A percentile compares a stretch with the other conserved stretches of the same genome.
Evolutionary conservation across 2,329 filamentous ascomycete genomes (phyloP).

Genomic region (Aureobasidium sp.): DNA sequence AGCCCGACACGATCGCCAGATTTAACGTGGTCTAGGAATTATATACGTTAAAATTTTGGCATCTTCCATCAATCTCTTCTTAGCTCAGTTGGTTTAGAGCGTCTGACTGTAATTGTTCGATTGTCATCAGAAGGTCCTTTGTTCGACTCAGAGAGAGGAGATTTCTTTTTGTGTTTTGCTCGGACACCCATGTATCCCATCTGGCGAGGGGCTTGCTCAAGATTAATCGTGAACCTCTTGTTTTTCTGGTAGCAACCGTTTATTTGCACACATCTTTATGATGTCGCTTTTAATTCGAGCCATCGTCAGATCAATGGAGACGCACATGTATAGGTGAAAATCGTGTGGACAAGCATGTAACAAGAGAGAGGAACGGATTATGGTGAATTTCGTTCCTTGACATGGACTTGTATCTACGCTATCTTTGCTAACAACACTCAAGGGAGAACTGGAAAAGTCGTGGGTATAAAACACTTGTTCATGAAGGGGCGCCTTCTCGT

Average conservation of each 20-base stretch:
- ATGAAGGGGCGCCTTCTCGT: background rate
- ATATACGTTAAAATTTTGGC: background rate
- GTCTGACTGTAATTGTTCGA: conserved; percentile 10
- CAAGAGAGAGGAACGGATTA: too few relatives aligned
- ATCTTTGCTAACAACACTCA: background rate
- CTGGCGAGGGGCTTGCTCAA: too few relatives aligned
- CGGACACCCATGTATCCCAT: too few relatives aligned
- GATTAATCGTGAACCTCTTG: too few relatives aligned
- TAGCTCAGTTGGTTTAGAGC: conserved; percentile 12
- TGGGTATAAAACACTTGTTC: background rate
- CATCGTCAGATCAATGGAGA: too few relatives aligned
- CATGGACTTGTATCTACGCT: background rate
- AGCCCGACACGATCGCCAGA: too few relatives aligned
- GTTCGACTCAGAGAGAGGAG: conserved; percentile 11
- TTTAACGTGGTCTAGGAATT: too few relatives aligned
- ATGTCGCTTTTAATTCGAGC: too few relatives aligned
- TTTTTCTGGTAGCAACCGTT: too few relatives aligned
- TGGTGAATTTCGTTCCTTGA: too few relatives aligned
- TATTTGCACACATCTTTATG: too few relatives aligned
- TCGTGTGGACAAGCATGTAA: background rate
- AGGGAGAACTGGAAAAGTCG: background rate
- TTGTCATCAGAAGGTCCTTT: conserved; percentile 11
- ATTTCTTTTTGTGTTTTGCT: conserved; percentile 1
- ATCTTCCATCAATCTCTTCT: conserved; percentile 2
- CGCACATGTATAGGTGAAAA: too few relatives aligned